Base-by-base conservation (phyloP, 306 rosid genomes). In the Urtica urens region DNA sequence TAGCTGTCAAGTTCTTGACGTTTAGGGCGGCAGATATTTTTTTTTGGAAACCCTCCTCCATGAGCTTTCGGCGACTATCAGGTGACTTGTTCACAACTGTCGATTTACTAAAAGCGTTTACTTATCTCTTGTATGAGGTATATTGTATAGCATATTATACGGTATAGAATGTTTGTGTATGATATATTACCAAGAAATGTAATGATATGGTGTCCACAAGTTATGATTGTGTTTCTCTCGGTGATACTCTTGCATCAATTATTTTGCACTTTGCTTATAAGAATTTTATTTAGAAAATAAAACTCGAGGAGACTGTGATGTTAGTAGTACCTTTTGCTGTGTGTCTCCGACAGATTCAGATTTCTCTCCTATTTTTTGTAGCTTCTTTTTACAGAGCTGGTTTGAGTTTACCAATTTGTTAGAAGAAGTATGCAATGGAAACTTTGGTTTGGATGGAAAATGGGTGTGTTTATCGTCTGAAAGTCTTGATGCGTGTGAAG, bases 1-100 rank as follows among this genome's bases (percentile, higher is more conserved):
- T 51, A 85, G 95, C 56, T 90, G 95, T 62, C 97, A 90, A 74
- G 87, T 83, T 26, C 69, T 90, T 68, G 80, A 77, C 60, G 50
- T 81, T 46, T 90, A 88, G 77, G 47, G 22, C 49, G 21, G 50
- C 39, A 18, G 10, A 37, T 38, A 26, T 37, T 35, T 24, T 26
- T 38, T 55, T 16, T n/a, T n/a, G n/a, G n/a, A n/a, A n/a, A n/a
- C n/a, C n/a, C n/a, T n/a, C 44, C 31, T 12, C 33, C 26, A 45
- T 26, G 13, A 21, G 43, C 22, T 30, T 2, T 23, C 31, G 1
- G 14, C 7, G 8, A 2, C 18, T 25, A 18, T 17, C 39, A 29
- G 25, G 25, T 51, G 16, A n/a, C n/a, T n/a, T 21, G 14, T 34
- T 39, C 42, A 50, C 25, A 23, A 18, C 21, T 39, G 1, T 1